Base-by-base conservation (phyloP, 352 stramenopile genomes). In the Phytophthora capsici region DNA sequence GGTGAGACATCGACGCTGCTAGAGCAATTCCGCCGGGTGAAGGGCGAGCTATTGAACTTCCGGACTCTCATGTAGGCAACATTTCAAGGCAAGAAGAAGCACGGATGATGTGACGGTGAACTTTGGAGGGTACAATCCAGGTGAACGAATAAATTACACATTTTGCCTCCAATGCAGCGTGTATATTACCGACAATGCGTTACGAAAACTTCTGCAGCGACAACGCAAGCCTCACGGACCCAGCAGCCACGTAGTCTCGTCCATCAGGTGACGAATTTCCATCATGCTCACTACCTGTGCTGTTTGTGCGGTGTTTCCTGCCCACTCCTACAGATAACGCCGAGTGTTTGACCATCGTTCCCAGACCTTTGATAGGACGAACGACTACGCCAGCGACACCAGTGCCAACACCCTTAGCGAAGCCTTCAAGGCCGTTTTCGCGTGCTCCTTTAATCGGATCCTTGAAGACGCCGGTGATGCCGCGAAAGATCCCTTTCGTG, bases 371-470 rank as follows among this genome's bases (percentile, higher is more conserved):
- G 48, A 92, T 90, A 8, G 85, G 85, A 5, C 78, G 80, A 37
- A 89, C 90, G 22, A 94, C 75, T 13, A 89, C 80, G 25, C 85
- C 85, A 2, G 73, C 83, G 22, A 94, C 73, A n/a, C 86, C 86
- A 8, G 66, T 83, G 10, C 84, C 82, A 2, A 94, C 73, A 26
- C 84, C 86, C 54, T 91, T 91, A 16, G 86, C 86, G 30, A 94
- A 91, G 4, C 84, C 86, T 19, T 85, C 83, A 30, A 92, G 43
- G 4, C 86, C 86, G 9, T 84, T 88, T 57, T 86, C 73, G 59
- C 88, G 89, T 20, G 86, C 86, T 49, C 84, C 86, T 54, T 81
- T 80, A 63, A 94, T 91, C 45, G 84, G 86, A 36, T 94, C 84
- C 43, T 90, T 91, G 76, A 84, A 91, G 6, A 94, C 75, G 20